Evolutionary conservation across 441 rosid species (phyloP).

Genomic region (Aquilaria agallochum): DNA sequence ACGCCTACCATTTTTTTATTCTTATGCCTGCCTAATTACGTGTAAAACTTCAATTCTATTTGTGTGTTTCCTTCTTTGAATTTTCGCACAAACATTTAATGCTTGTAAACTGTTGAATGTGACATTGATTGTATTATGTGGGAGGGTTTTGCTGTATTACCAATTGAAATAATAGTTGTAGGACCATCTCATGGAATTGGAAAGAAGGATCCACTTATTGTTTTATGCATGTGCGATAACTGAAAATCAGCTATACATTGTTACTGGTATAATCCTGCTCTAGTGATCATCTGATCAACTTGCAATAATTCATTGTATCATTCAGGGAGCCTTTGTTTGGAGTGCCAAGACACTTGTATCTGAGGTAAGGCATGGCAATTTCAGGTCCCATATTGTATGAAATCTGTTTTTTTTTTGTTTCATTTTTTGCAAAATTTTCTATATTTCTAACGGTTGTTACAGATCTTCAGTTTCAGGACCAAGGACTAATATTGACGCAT

Average conservation of each 20-base stretch:
- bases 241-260: not conserved
- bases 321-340: slow-evolving; percentile 92
- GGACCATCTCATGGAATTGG: no score
- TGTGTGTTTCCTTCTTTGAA: no score
- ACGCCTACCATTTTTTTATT: no score
- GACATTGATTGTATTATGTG: no score
- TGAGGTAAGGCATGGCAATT: slow-evolving; percentile 52
- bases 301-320: slow-evolving; percentile 14
- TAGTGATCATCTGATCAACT: slow-evolving; percentile 12
- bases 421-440: not conserved
- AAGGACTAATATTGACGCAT: not conserved
- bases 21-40: no score
- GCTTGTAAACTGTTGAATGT: no score
- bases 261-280: slow-evolving; percentile 6
- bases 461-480: not conserved
- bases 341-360: slow-evolving; percentile 83
- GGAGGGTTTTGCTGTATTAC: no score
- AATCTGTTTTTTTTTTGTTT: not conserved
- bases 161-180: no score
- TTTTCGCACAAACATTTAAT: no score
- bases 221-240: no score
- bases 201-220: no score
- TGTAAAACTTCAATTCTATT: no score
- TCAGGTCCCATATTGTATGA: not conserved
- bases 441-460: not conserved